Conservation (phyloP, 768 basidiomycete species). For the Leccinum subgranulosum region DNA sequence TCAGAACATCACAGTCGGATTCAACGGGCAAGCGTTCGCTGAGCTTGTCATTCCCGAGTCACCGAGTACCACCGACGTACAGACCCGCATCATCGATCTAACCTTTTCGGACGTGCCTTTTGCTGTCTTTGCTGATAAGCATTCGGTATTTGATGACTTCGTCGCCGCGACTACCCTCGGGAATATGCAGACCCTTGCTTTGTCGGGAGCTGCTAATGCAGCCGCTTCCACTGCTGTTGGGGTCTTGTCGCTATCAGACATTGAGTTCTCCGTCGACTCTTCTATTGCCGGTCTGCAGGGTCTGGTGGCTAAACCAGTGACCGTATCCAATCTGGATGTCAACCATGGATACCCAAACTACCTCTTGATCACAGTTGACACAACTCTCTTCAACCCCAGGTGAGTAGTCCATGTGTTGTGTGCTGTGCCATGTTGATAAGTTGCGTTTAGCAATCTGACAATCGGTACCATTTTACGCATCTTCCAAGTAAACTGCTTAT, state of each 20-base stretch:
- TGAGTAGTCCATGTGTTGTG: conserved; percentile 18
- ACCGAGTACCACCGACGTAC: conserved; percentile 59
- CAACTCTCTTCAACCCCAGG: conserved; percentile 66
- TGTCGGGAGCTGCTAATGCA: conserved; percentile 54
- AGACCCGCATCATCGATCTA: conserved; percentile 56
- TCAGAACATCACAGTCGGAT: conserved; percentile 55
- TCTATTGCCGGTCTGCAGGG: conserved; percentile 64
- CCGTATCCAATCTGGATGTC: conserved; percentile 59
- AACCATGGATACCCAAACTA: conserved; percentile 63
- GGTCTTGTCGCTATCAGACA: conserved; percentile 51
- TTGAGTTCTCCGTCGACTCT: conserved; percentile 57
- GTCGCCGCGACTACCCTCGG: conserved; percentile 58
- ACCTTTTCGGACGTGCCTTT: conserved; percentile 61
- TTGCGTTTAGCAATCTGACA: conserved; percentile 32
- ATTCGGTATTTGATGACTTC: conserved; percentile 57
- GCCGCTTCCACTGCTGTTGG: conserved; percentile 67
- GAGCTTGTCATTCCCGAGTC: conserved; percentile 56
- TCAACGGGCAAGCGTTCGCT: conserved; percentile 54
- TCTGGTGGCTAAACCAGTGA: conserved; percentile 53
- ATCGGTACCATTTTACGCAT: conserved; percentile 25
- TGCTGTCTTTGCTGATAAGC: conserved; percentile 45
- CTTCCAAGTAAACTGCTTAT: conserved; percentile 29
- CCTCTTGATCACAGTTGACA: conserved; percentile 64
- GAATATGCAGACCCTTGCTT: conserved; percentile 40
- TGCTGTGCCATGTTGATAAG: conserved; percentile 1